Evolutionary conservation across 163 green algal genomes (phyloP), one percentile per base, ranked within the genome.

Genomic region (Scenedesmus sp.): DNA sequence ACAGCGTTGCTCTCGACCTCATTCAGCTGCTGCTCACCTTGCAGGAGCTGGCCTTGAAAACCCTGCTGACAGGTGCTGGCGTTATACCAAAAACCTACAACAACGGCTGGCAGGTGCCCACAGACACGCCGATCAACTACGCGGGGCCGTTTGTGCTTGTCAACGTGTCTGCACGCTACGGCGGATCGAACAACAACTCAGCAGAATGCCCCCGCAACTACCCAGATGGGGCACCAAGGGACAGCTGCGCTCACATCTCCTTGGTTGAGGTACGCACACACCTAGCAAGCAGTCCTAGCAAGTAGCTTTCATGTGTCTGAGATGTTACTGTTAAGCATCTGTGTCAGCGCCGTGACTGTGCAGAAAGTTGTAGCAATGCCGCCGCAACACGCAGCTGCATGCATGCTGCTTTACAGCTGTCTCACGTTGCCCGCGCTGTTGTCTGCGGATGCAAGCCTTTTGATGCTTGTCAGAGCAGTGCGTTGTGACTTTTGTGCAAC

Each of bases 101-200:
- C n/a, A 76, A 76, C 65, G 65, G 65, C 30, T 86, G 81, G 81
- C 24, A 56, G 18, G 81, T 86, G 30, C 81, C 81, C 30, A 73
- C 46, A 72, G 82, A 87, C 44, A 87, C 82, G 26, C 82, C 82
- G 9, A n/a, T 79, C 15, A 78, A 87, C 33, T 87, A 87, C 56
- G 51, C n/a, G 15, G 82, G 51, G 5, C 82, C 82, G 16, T 78
- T 87, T 78, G 51, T 87, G 72, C 35, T 46, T 24, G 35, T 49
- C 3, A 46, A 49, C 15, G 72, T 46, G 35, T 81, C 37, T n/a
- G 35, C 35, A 46, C 35, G 37, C 3, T 49, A 78, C 53, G 46
- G 70, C 6, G 82, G 82, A 5, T 42, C n/a, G 2, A 53, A n/a
- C 13, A 68, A 43, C 5, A 40, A 87, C 26, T 76, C 53, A 12